Conservation (phyloP, 176 grass and related monocot species). For the Rhynchospora pubera region DNA sequence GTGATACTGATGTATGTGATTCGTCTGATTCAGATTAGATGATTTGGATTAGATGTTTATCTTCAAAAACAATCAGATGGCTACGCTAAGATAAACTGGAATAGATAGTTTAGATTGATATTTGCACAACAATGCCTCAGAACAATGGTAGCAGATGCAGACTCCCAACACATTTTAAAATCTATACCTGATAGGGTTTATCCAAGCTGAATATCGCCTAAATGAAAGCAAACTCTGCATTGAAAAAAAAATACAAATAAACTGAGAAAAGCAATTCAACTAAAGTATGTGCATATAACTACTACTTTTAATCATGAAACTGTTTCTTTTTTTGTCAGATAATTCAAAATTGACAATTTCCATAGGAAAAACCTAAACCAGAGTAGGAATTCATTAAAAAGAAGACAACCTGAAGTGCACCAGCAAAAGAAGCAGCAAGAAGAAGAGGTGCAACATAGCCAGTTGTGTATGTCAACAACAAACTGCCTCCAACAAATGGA, state of each 20-base stretch:
- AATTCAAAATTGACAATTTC: not conserved
- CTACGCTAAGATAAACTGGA: not conserved
- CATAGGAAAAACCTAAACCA: not conserved
- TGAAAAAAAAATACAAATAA: constrained; percentile 17
- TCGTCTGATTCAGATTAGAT: not conserved
- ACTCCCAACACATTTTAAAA: constrained; percentile 14
- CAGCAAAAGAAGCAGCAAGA: constrained; percentile 93
- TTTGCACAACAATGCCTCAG: not conserved
- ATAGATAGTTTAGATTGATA: not conserved
- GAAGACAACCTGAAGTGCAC: constrained; percentile 64
- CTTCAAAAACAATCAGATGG: not conserved
- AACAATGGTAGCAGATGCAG: not conserved
- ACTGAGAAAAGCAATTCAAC: constrained; percentile 1
- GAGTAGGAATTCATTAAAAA: not conserved
- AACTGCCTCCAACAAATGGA: constrained; percentile 70
- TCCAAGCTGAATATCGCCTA: constrained; percentile 84
- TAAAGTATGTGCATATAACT: not conserved
- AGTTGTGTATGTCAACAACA: constrained; percentile 90
- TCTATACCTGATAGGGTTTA: constrained; percentile 90
- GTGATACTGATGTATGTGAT: not conserved
- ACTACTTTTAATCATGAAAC: constrained; percentile 13
- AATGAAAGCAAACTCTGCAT: constrained; percentile 87
- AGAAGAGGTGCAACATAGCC: constrained; percentile 96
- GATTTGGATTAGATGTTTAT: not conserved
- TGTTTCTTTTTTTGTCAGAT: not conserved